Evolutionary conservation across 2,329 filamentous ascomycete genomes (phyloP).

Genomic region (Arthrobotrys conoides): DNA sequence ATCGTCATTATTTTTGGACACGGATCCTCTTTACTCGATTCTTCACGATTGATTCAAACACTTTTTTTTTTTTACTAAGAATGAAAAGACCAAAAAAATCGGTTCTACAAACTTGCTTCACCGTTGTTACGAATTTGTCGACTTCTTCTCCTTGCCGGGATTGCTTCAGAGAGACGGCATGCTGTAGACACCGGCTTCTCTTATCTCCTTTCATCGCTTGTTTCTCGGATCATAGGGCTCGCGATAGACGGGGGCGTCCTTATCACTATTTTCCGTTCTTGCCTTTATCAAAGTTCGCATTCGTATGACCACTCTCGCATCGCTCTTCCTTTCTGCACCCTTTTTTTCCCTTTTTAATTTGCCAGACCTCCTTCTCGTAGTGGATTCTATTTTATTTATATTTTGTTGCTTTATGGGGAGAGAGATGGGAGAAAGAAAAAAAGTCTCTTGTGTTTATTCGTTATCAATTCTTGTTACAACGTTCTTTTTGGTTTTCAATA

Average conservation of each 20-base stretch:
- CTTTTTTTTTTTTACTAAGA: constrained; percentile 4
- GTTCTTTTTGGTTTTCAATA: constrained; percentile 4
- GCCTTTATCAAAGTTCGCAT: constrained; percentile 5
- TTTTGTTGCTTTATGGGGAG: constrained; percentile 15
- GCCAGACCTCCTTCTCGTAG: constrained; percentile 2
- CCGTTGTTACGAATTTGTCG: constrained; percentile 8
- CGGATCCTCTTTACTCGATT: constrained; percentile 2
- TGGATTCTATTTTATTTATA: constrained; percentile 6
- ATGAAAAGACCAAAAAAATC: constrained; percentile 17
- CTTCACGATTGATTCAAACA: background rate
- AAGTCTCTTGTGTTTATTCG: constrained; percentile 2
- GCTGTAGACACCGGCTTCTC: constrained; percentile 31
- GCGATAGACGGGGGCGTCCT: constrained; percentile 27
- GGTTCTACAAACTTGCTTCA: background rate
- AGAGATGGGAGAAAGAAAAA: constrained; percentile 28
- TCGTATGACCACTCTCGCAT: background rate
- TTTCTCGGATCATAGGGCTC: constrained; percentile 22
- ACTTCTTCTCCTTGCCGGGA: constrained; percentile 3
- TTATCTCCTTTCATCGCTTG: constrained; percentile 37
- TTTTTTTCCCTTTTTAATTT: constrained; percentile 39
- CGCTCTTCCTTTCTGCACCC: constrained; percentile 13
- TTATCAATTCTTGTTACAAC: background rate
- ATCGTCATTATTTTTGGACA: background rate
- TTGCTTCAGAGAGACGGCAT: constrained; percentile 24
- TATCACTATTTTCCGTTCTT: constrained; percentile 9